Percentiles rank a stretch among this genome's conserved stretches.
These are phyloP conservation scores for Starmerella gropengiesseri DNA, from an alignment of 805 yeast genomes.

Conservation along the genomic window DNA sequence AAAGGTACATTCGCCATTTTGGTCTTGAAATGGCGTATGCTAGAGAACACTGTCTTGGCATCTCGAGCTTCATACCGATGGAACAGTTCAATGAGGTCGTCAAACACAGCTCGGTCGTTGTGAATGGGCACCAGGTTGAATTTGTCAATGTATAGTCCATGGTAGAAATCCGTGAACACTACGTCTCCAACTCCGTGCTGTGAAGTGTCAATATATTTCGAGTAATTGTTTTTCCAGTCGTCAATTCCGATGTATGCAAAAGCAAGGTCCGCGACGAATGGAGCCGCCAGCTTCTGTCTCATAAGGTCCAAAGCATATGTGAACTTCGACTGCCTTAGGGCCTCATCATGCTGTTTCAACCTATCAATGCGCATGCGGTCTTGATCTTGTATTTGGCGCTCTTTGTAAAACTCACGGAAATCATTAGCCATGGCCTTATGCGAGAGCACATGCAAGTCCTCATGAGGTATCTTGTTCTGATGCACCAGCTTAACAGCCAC, in stretches of 20 bases:
- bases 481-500: constrained; percentile 12
- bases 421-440: constrained; percentile 8
- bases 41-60: constrained; percentile 10
- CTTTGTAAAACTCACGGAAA: constrained; percentile 15
- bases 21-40: constrained; percentile 11
- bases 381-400: constrained; percentile 18
- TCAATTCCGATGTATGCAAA: constrained; percentile 18
- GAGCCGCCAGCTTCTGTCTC: constrained; percentile 18
- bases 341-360: constrained; percentile 16
- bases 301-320: constrained; percentile 17
- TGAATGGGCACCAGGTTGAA: constrained; percentile 13
- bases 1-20: constrained; percentile 5
- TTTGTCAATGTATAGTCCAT: constrained; percentile 18
- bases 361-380: constrained; percentile 19
- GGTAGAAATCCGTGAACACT: constrained; percentile 19
- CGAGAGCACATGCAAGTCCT: background rate
- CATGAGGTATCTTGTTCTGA: background rate
- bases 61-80: constrained; percentile 9
- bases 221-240: constrained; percentile 14
- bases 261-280: constrained; percentile 17
- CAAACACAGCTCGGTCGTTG: constrained; percentile 11
- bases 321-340: constrained; percentile 13
- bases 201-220: constrained; percentile 9
- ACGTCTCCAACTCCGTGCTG: constrained; percentile 17
- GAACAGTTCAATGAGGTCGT: constrained; percentile 11